Base-by-base conservation (phyloP, 257 asterid genomes). In the Thymus mandschuricus region DNA sequence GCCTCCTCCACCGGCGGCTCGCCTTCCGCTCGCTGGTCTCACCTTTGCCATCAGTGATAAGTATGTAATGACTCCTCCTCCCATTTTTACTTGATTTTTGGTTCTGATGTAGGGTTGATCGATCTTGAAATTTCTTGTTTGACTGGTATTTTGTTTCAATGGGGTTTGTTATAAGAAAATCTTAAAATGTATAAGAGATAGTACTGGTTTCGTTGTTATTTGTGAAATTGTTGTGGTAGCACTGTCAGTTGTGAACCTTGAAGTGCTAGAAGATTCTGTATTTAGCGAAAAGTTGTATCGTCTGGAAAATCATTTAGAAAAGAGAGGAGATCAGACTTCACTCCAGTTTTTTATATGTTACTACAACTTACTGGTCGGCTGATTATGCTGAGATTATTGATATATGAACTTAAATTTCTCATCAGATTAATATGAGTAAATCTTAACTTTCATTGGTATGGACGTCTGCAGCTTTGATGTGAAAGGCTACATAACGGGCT, bases 1-100 rank as follows among this genome's bases (percentile, higher is more conserved):
- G 77, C 98, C 97, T 0, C 96, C 97, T 67, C 99, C 98, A 21
- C 99, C 99, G 1, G 96, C 99, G 13, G 91, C 98, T 70, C 89
- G 86, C 31, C 95, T 86, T 28, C 78, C 84, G n/a, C 88, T 95
- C 60, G 65, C 96, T 56, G 91, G 81, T 51, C 87, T 95, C 75
- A 79, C 90, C 59, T 95, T 92, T 70, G 94, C 99, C 75, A 69
- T 95, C 57, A 87, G 73, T 52, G 99, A 95, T 89, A 86, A 86
- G 99, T 95, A 77, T 73, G 73, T 57, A 48, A 30, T 69, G 54
- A 33, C 41, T 5, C 34, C 34, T 1, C 40, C 34, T 40, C 69
- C 9, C 4, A 3, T 13, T 21, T 13, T 9, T 7, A 1, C 6
- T 48, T 55, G 7, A 10, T 27, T 21, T 28, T 10, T 44, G 55